Evolutionary conservation across 768 basidiomycete species (phyloP).

Genomic region (Suillus alpinus): DNA sequence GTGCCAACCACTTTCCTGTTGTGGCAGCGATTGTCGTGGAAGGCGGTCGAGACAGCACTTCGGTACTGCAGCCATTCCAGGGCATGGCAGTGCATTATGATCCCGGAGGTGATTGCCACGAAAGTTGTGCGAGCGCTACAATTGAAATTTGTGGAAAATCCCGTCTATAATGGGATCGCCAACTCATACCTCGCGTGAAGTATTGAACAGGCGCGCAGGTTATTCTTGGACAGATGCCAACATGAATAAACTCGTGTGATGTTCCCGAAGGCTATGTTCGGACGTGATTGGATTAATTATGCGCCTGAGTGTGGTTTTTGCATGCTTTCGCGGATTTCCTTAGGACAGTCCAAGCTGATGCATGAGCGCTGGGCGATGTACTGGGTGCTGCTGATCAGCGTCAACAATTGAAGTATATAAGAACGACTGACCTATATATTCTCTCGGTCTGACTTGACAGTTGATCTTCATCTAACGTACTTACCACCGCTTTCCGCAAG

Average conservation of each 20-base stretch:
- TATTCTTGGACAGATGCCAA: background rate
- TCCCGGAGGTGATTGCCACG: background rate
- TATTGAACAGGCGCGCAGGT: background rate
- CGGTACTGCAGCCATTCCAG: background rate
- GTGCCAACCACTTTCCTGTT: slow-evolving; percentile 14
- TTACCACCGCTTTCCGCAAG: background rate
- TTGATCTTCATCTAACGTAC: background rate
- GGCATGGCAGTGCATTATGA: background rate
- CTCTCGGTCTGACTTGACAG: background rate
- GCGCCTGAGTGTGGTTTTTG: background rate
- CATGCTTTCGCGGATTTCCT: background rate
- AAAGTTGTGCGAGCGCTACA: background rate
- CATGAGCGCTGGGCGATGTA: background rate
- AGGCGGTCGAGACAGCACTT: background rate
- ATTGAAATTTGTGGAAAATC: background rate
- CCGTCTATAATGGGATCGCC: background rate
- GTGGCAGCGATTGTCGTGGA: background rate
- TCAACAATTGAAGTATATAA: background rate
- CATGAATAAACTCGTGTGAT: background rate
- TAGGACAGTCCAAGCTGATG: background rate
- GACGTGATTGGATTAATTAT: background rate
- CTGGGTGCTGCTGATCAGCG: background rate
- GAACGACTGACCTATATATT: background rate
- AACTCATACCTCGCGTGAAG: background rate
- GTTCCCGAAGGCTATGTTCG: too few relatives aligned